A percentile compares a stretch with the other conserved stretches of the same genome.
phyloP scores from a whole-genome alignment of 2,329 filamentous ascomycete genomes.

The Pyrenophora teres region DNA sequence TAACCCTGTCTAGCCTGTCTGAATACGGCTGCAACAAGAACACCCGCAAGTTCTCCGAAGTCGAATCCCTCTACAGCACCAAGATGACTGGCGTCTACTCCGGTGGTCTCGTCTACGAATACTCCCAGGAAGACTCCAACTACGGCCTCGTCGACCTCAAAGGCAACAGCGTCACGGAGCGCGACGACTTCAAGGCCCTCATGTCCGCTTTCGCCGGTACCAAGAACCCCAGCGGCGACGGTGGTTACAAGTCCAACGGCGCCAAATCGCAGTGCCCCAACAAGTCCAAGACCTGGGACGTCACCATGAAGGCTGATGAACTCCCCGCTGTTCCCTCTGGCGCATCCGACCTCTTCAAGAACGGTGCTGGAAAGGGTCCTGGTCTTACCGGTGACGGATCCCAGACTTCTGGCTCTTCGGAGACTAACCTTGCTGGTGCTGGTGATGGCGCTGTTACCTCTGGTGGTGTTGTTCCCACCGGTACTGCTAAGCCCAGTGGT shows the following conservation, averaged over 20 bases:
- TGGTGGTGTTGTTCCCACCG: constrained; percentile 31
- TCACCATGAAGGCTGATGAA: constrained; percentile 51
- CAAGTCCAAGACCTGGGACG: constrained; percentile 61
- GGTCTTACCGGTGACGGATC: constrained; percentile 62
- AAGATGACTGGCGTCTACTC: constrained; percentile 92
- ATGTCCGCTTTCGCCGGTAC: constrained; percentile 57
- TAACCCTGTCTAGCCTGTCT: constrained; percentile 64
- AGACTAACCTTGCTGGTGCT: constrained; percentile 52
- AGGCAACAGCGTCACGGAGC: constrained; percentile 60
- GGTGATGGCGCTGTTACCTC: constrained; percentile 55
- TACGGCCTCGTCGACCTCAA: constrained; percentile 75
- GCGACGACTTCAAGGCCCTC: constrained; percentile 66
- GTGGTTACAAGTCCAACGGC: constrained; percentile 62
- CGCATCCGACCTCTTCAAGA: constrained; percentile 61
- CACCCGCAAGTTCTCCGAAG: constrained; percentile 79
- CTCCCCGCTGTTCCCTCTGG: constrained; percentile 63
- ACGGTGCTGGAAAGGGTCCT: constrained; percentile 61
- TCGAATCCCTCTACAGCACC: constrained; percentile 75
- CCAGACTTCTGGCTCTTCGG: constrained; percentile 58
- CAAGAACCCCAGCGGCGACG: constrained; percentile 59
- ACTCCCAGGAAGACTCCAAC: constrained; percentile 70
- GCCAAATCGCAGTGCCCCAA: constrained; percentile 59
- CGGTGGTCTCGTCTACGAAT: constrained; percentile 95
- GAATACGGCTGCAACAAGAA: constrained; percentile 91
- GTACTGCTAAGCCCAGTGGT: constrained; percentile 21